phyloP scores from a whole-genome alignment of 768 basidiomycete genomes.

The Tricholoma terreum region DNA sequence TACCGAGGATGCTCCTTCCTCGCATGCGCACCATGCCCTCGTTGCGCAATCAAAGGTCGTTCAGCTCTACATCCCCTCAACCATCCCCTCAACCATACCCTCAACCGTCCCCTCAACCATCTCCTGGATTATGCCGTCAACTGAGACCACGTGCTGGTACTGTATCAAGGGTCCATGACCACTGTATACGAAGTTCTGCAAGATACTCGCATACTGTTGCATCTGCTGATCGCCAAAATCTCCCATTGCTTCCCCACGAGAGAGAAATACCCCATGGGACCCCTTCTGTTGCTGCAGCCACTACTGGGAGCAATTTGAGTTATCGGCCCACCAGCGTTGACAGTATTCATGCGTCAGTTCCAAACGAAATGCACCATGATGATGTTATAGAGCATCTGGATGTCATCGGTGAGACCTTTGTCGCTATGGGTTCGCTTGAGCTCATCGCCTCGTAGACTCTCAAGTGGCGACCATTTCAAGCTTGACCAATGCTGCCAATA shows the following conservation, averaged over 20 bases:
- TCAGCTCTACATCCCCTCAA: background rate
- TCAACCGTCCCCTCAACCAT: constrained; percentile 3
- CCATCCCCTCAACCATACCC: constrained; percentile 1
- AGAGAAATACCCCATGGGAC: constrained; percentile 26
- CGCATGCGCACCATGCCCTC: constrained; percentile 19
- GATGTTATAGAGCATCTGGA: constrained; percentile 84
- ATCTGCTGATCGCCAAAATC: constrained; percentile 7
- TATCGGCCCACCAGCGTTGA: constrained; percentile 1
- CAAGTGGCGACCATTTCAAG: constrained; percentile 72
- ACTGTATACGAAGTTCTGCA: constrained; percentile 23
- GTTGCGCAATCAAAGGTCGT: background rate
- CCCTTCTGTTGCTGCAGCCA: constrained; percentile 10
- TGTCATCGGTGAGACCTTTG: constrained; percentile 54
- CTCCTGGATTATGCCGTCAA: no score
- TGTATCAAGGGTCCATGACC: constrained; percentile 32
- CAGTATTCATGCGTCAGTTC: background rate
- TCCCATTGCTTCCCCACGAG: constrained; percentile 15
- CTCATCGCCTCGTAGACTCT: constrained; percentile 45
- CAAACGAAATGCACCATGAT: constrained; percentile 57
- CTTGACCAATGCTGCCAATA: constrained; percentile 77
- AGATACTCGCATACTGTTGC: constrained; percentile 3
- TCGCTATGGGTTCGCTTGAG: background rate
- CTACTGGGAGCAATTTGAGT: background rate
- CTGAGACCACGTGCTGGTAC: constrained; percentile 29
- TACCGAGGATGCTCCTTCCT: background rate